These are phyloP conservation scores for Picochlorum costavermella DNA, from an alignment of 139 green algal species.

Conservation along the genomic window DNA sequence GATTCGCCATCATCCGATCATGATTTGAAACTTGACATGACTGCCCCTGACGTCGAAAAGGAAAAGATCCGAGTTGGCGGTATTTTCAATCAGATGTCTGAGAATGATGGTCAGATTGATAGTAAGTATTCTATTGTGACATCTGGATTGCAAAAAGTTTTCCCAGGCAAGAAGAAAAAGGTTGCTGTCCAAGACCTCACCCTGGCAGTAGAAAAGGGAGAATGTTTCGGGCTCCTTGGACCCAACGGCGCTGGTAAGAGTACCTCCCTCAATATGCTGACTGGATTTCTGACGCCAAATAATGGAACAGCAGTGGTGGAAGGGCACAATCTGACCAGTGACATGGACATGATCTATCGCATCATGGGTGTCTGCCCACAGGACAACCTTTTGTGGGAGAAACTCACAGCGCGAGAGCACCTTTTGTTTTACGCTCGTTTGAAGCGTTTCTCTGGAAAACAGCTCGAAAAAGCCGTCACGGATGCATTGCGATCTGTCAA, in stretches of 20 bases:
- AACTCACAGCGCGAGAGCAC: constrained; percentile 83
- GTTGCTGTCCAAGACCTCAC: constrained; percentile 49
- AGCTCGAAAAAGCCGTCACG: constrained; percentile 17
- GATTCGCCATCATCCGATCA: not conserved
- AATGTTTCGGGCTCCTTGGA: constrained; percentile 79
- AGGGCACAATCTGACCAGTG: constrained; percentile 52
- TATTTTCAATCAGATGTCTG: not conserved
- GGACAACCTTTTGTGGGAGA: constrained; percentile 83
- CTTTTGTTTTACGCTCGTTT: constrained; percentile 78
- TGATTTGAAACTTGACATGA: constrained; percentile 18
- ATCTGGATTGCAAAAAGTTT: constrained; percentile 65
- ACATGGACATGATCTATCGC: constrained; percentile 56
- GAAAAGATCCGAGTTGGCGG: constrained; percentile 32
- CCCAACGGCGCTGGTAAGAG: constrained; percentile 43
- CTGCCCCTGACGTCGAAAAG: constrained; percentile 32
- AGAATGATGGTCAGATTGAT: not conserved
- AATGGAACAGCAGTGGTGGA: constrained; percentile 54
- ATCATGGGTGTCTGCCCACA: constrained; percentile 90
- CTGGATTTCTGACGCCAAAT: constrained; percentile 33
- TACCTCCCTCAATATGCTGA: constrained; percentile 33
- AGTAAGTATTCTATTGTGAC: constrained; percentile 51
- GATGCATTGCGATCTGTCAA: constrained; percentile 34
- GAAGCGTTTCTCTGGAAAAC: constrained; percentile 39
- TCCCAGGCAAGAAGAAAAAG: constrained; percentile 36
- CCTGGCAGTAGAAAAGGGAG: constrained; percentile 55